These are phyloP conservation scores for Guadua angustifolia DNA, from an alignment of 176 grass and related monocot genomes.

Conservation along the genomic window DNA sequence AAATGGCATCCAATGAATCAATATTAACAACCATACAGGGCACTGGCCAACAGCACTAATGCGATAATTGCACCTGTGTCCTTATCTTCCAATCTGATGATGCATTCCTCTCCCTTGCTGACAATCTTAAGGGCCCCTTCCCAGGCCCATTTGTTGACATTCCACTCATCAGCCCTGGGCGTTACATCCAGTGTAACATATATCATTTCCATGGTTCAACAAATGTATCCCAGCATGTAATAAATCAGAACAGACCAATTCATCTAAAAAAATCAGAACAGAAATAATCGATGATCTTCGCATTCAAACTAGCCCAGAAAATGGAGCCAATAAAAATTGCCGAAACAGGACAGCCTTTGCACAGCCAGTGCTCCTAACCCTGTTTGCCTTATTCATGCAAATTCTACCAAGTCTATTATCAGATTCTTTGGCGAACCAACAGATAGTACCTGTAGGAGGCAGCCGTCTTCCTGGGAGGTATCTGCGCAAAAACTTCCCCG, in stretches of 20 bases:
- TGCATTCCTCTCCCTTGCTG: constrained; percentile 94
- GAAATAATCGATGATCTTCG: not conserved
- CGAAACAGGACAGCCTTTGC: not conserved
- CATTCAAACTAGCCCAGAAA: not conserved
- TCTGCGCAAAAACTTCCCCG: constrained; percentile 55
- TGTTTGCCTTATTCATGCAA: not conserved
- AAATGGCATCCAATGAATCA: constrained; percentile 42
- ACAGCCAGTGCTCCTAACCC: not conserved
- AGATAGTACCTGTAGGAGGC: constrained; percentile 83
- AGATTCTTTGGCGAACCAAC: not conserved
- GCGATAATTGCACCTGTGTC: constrained; percentile 57
- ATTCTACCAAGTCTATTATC: constrained; percentile 13
- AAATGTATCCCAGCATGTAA: not conserved
- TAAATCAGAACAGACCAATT: not conserved
- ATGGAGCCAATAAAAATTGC: not conserved
- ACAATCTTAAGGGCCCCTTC: constrained; percentile 91
- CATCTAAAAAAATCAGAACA: not conserved
- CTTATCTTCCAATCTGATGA: constrained; percentile 92
- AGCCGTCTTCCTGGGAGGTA: constrained; percentile 90
- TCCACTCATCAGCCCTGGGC: constrained; percentile 94
- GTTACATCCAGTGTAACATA: not conserved
- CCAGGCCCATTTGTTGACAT: constrained; percentile 98
- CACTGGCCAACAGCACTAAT: not conserved
- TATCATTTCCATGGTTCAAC: not conserved
- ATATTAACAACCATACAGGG: not conserved